Conservation (phyloP, 257 asterid species). For the Cordia subcordata region DNA sequence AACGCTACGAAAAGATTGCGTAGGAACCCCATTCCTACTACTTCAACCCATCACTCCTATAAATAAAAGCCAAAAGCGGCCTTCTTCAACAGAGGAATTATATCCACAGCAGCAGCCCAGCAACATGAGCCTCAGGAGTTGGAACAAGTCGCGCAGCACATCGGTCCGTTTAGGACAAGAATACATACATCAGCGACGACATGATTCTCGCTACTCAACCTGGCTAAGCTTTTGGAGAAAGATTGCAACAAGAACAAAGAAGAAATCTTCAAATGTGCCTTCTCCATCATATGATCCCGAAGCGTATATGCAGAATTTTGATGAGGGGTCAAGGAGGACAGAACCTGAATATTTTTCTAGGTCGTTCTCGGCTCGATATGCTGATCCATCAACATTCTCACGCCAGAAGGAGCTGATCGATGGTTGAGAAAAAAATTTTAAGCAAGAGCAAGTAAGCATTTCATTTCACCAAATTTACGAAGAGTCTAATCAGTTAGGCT, state of each 20-base stretch:
- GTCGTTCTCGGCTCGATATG: constrained; percentile 75
- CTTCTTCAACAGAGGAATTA: too few relatives aligned
- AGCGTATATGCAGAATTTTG: constrained; percentile 63
- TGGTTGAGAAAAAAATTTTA: not conserved
- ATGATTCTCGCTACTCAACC: constrained; percentile 22
- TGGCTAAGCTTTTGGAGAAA: constrained; percentile 57
- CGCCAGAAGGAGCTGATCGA: constrained; percentile 7
- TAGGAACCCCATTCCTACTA: too few relatives aligned
- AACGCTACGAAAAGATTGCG: too few relatives aligned
- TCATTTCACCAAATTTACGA: too few relatives aligned
- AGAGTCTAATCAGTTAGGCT: too few relatives aligned
- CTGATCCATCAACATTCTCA: constrained; percentile 42
- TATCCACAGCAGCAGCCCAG: too few relatives aligned
- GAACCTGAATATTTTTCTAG: constrained; percentile 60
- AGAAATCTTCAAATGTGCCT: constrained; percentile 12
- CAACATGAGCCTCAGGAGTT: constrained; percentile 13
- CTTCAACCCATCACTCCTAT: too few relatives aligned
- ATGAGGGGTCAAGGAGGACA: constrained; percentile 33
- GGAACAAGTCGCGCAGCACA: constrained; percentile 48
- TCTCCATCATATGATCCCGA: constrained; percentile 35
- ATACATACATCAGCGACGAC: constrained; percentile 11
- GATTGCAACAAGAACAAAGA: constrained; percentile 21
- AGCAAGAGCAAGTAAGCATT: not conserved
- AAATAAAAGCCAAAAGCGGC: too few relatives aligned
- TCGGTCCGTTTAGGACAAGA: constrained; percentile 44